Evolutionary conservation across 202 grass and related monocot species (phyloP), one percentile per base, ranked within the genome.

Genomic region (Zoysia matrella): DNA sequence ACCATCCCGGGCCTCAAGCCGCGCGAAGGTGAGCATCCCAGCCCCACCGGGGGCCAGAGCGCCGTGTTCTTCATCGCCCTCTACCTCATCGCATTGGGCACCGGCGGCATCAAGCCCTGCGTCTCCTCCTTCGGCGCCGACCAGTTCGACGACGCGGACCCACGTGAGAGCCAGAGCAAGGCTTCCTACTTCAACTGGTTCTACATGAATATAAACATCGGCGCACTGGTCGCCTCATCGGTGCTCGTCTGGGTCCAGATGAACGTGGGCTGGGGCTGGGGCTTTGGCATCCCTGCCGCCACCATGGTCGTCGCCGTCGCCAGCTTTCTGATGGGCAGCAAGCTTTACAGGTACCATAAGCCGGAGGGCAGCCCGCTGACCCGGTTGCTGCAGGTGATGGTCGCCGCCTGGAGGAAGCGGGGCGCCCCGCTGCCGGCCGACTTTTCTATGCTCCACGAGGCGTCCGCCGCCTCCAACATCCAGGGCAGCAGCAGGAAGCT

Each of bases 51-150:
- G 4, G 53, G 44, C 52, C 84, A 93, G 72, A 87, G 4, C 79
- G 82, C 81, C 12, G 76, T 58, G 8, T 69, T 93, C 80, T 93
- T 87, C 60, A 36, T 39, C 2, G 72, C 91, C 49, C 91, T 93
- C 13, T 93, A 90, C 84, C 60, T 93, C 16, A 76, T 90, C 73
- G 87, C 84, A 50, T 46, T 90, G 3, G 91, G 87, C 15, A 89
- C 91, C n/a, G 83, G 87, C 40, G 87, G 87, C 6, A 89, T 89
- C 66, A 89, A 88, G 44, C 93, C 93, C 0, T 95, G 93, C 47
- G 93, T 95, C 44, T 95, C 93, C 1, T 92, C 93, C 3, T 95
- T 95, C 48, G 93, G 93, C 7, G 93, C 93, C 5, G 93, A 95
- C 83, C 93, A 95, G 84, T 92, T 95, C 72, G 93, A 95, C 16